phyloP scores from a whole-genome alignment of 352 stramenopile species.

The Phytophthora podocarpi region DNA sequence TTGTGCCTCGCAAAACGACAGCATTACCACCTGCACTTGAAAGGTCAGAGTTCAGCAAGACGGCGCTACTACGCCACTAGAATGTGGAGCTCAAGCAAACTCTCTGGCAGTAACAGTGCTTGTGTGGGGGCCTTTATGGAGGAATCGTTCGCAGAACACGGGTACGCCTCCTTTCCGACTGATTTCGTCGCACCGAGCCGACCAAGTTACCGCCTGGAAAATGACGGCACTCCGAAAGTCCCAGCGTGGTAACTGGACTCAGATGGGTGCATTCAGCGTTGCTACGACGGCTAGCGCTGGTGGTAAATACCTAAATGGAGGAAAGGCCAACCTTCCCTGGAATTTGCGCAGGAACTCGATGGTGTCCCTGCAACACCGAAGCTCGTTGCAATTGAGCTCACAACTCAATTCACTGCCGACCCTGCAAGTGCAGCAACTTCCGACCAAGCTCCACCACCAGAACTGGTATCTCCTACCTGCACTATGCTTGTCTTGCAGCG shows the following conservation, averaged over 20 bases:
- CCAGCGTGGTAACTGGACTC: constrained; percentile 9
- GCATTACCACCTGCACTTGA: constrained; percentile 9
- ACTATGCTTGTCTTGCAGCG: constrained; percentile 17
- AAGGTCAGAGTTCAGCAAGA: constrained; percentile 14
- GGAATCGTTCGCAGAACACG: constrained; percentile 25
- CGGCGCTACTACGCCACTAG: background rate
- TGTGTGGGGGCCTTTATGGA: constrained; percentile 3
- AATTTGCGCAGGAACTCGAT: background rate
- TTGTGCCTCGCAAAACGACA: background rate
- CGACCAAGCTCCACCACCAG: constrained; percentile 8
- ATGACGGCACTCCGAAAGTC: constrained; percentile 11
- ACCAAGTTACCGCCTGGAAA: constrained; percentile 10
- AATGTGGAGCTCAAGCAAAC: background rate
- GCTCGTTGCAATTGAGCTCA: background rate
- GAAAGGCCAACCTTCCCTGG: constrained; percentile 3
- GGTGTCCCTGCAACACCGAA: background rate
- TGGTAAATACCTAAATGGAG: background rate
- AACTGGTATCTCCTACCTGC: constrained; percentile 12
- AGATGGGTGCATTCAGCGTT: constrained; percentile 16
- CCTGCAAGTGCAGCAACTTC: constrained; percentile 19
- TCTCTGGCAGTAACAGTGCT: constrained; percentile 13
- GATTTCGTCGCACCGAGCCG: constrained; percentile 29
- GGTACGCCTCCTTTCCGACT: constrained; percentile 7
- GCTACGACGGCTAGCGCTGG: background rate
- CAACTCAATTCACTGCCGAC: constrained; percentile 20